Evolutionary conservation across 164 flowering plant genomes (phyloP), one percentile per base, ranked within the genome.

Genomic region (Chloranthus sessilifolius): DNA sequence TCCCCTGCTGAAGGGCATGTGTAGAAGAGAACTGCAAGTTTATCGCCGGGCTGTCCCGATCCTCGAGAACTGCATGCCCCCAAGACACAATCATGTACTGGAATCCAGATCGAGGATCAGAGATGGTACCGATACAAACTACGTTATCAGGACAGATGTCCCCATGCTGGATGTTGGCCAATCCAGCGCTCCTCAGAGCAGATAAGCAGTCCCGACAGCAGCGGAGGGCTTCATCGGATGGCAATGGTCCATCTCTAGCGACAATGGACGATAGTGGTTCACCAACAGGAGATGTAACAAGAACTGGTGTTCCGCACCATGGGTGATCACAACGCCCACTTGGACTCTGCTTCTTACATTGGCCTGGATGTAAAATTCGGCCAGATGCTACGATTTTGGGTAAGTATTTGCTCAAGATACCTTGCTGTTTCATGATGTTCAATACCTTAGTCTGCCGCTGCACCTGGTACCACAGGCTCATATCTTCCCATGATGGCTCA

Each of bases 31-130:
- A 87, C 37, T 76, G 85, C 45, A 87, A 61, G 62, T 83, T 83
- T 49, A 83, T 62, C 3, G 76, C 82, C 16, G 95, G 89, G 42
- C 92, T 74, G 38, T 87, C 95, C 61, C 85, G 66, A 31, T 87
- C 92, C 66, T 87, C 95, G 15, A 87, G 31, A 47, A 87, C 88
- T 6, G 95, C 95, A 59, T 74, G 85, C 1, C 95, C 95, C 92
- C 92, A 82, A 17, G 75, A 73, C 34, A 74, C 67, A 24, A 70
- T 81, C 28, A 70, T 57, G 52, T 66, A 65, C 20, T 45, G 27
- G 62, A 58, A 56, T 30, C 50, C 66, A 38, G 41, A 47, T 38
- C 63, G 58, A 12, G 59, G 21, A 23, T 75, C 72, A 26, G 54
- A 47, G 14, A 37, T 42, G 23, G 55, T 66, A 34, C 60, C 43